These are phyloP conservation scores for Backusella morwellensis DNA, from an alignment of 192 early-diverging fungal genomes.

Conservation along the genomic window DNA sequence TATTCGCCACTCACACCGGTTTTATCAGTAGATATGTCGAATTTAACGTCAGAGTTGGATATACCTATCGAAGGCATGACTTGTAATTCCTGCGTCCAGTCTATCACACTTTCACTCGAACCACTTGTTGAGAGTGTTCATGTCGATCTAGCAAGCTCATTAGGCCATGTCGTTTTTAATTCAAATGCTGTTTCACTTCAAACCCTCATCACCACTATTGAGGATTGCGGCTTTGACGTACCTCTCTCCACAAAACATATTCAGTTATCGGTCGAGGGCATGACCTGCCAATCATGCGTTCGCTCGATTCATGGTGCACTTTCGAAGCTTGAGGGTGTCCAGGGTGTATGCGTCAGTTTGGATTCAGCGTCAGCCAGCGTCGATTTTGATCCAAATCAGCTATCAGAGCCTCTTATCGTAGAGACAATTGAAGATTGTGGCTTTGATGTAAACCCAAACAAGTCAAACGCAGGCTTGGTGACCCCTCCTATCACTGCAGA, in stretches of 20 bases:
- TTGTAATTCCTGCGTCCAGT: conserved; percentile 79
- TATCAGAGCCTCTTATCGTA: conserved; percentile 15
- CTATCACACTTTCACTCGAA: conserved; percentile 61
- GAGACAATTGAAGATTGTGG: conserved; percentile 17
- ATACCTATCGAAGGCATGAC: conserved; percentile 77
- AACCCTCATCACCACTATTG: conserved; percentile 58
- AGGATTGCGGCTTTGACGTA: conserved; percentile 69
- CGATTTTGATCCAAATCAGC: conserved; percentile 42
- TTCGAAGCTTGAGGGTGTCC: conserved; percentile 47
- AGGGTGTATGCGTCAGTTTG: conserved; percentile 57
- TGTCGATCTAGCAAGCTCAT: conserved; percentile 53
- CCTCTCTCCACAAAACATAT: conserved; percentile 26
- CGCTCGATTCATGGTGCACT: conserved; percentile 64
- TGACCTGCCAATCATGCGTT: conserved; percentile 88
- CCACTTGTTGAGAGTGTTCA: conserved; percentile 51
- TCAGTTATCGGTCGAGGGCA: conserved; percentile 63
- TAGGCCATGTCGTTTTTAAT: conserved; percentile 58
- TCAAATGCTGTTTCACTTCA: conserved; percentile 20
- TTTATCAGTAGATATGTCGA: not conserved
- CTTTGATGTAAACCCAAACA: conserved; percentile 7
- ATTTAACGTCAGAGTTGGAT: conserved; percentile 32
- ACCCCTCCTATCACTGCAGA: conserved; percentile 18
- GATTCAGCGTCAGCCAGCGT: conserved; percentile 43
- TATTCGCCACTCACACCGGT: not conserved
- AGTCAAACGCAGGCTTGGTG: conserved; percentile 7